Conservation (phyloP, 106 monocot genomes). For the Apostasia ramifera region DNA sequence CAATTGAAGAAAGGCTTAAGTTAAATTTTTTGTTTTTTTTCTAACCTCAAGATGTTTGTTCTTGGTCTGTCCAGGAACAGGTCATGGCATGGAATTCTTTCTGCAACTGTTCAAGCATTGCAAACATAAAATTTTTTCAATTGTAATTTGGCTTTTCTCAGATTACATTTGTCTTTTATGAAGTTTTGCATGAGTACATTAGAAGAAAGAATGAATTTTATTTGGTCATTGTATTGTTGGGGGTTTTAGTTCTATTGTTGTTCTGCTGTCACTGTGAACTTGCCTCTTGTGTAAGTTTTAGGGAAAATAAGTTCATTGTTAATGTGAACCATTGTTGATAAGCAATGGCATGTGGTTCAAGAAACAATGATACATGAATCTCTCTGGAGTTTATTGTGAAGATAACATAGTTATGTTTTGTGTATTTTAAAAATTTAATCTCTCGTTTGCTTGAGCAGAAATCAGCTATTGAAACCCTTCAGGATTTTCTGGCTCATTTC, state of each 20-base stretch:
- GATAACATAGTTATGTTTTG: background rate
- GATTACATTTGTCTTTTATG: no score
- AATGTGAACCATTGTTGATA: background rate
- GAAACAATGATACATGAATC: conserved; percentile 13
- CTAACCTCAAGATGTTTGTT: no score
- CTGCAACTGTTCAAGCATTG: no score
- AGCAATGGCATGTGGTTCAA: conserved; percentile 18
- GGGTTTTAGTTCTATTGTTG: background rate
- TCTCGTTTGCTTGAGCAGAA: no score
- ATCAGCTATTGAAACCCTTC: background rate
- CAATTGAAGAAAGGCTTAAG: no score
- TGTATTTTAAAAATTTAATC: background rate
- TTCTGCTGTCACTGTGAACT: conserved; percentile 6
- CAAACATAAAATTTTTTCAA: no score
- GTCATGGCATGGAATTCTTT: no score
- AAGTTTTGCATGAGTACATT: no score
- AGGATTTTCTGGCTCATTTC: background rate
- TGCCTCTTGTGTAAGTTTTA: background rate
- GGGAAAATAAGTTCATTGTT: conserved; percentile 2
- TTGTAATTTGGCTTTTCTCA: no score
- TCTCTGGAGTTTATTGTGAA: background rate
- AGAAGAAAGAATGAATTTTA: background rate
- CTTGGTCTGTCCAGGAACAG: no score
- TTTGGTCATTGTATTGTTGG: background rate
- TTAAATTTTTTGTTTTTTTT: no score